phyloP scores from a whole-genome alignment of 495 filamentous ascomycete genomes.

The Penicillium lagena region DNA sequence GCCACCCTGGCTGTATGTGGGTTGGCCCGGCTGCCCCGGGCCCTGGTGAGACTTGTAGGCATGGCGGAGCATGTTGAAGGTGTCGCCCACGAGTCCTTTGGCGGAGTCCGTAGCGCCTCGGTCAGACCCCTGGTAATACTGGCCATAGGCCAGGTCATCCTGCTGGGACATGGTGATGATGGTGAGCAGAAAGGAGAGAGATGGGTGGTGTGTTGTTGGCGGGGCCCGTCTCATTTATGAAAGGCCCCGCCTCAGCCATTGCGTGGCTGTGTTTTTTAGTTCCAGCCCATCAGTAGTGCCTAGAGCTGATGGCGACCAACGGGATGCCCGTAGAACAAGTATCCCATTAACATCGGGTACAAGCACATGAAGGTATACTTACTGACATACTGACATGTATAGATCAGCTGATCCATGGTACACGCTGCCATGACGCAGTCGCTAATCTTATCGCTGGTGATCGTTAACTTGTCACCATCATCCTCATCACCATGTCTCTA shows the following conservation, averaged over 20 bases:
- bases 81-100: constrained; percentile 48
- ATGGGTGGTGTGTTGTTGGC: background rate
- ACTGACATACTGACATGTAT: too few species aligned
- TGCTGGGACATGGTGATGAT: constrained; percentile 29
- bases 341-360: too few species aligned
- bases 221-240: background rate
- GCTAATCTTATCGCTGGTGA: too few species aligned
- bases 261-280: too few species aligned
- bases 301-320: too few species aligned
- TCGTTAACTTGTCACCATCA: too few species aligned
- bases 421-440: too few species aligned
- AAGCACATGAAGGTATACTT: too few species aligned
- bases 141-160: constrained; percentile 47
- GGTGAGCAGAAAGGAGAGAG: background rate
- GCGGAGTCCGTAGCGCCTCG: constrained; percentile 27
- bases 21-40: constrained; percentile 11
- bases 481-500: constrained; percentile 25
- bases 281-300: too few species aligned
- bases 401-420: too few species aligned
- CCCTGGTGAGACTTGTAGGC: constrained; percentile 33
- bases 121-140: constrained; percentile 35
- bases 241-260: too few species aligned
- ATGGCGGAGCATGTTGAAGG: constrained; percentile 42
- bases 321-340: too few species aligned
- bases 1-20: constrained; percentile 11